These are phyloP conservation scores for Venturia effusa DNA, from an alignment of 2,329 filamentous ascomycete genomes.

Conservation along the genomic window DNA sequence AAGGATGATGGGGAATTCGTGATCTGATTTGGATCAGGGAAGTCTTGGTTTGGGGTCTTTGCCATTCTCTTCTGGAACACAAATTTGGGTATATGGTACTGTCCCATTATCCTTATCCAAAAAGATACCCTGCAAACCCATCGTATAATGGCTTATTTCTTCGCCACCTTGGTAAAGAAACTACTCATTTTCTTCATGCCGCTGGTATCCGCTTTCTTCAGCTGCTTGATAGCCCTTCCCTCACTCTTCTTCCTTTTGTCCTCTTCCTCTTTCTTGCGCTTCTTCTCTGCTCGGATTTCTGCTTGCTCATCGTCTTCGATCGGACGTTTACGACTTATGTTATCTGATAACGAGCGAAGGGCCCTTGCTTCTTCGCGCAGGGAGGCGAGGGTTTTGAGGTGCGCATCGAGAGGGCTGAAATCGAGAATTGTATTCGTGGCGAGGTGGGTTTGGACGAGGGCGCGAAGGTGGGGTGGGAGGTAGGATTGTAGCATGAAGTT, in stretches of 20 bases:
- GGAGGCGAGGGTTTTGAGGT: slow-evolving; percentile 54
- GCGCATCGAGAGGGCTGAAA: slow-evolving; percentile 60
- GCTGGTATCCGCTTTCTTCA: slow-evolving; percentile 80
- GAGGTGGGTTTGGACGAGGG: neutral
- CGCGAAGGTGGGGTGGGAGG: slow-evolving; percentile 29
- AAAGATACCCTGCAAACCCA: too few relatives aligned
- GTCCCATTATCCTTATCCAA: neutral
- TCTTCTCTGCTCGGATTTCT: slow-evolving; percentile 60
- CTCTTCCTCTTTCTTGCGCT: slow-evolving; percentile 76
- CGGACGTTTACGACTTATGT: slow-evolving; percentile 53
- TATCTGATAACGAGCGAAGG: slow-evolving; percentile 57
- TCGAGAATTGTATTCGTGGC: slow-evolving; percentile 31
- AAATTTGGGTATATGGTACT: neutral
- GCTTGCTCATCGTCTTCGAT: slow-evolving; percentile 56
- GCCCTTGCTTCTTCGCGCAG: slow-evolving; percentile 62
- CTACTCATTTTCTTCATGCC: slow-evolving; percentile 97
- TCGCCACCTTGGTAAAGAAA: slow-evolving; percentile 56
- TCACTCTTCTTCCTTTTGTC: slow-evolving; percentile 74
- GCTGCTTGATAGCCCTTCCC: slow-evolving; percentile 63
- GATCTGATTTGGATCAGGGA: neutral
- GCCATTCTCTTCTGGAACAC: neutral
- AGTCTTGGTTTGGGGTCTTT: neutral
- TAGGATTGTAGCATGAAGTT: slow-evolving; percentile 55
- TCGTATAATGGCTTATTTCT: neutral
- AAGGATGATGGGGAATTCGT: slow-evolving; percentile 20